Percentiles rank a stretch among this genome's conserved stretches.
Conservation (phyloP, 2,329 filamentous ascomycete genomes). For the Xylaria sp. region DNA sequence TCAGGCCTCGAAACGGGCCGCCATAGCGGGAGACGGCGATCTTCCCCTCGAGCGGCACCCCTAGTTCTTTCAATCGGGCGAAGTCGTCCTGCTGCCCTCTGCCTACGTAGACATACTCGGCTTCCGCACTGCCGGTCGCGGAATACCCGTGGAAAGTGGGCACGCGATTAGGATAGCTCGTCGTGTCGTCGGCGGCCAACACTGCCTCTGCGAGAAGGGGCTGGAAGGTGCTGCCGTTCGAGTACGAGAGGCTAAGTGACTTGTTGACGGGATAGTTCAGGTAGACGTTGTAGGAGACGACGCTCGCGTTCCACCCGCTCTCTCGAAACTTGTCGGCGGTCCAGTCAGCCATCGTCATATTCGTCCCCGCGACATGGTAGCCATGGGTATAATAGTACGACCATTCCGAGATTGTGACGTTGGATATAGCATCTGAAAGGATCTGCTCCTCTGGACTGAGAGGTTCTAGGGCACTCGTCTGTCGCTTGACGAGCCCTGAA, state of each 20-base stretch:
- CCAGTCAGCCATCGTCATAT: slow-evolving; percentile 49
- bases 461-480: slow-evolving; percentile 39
- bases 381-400: slow-evolving; percentile 52
- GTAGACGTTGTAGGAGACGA: slow-evolving; percentile 48
- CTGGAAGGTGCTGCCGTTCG: slow-evolving; percentile 64
- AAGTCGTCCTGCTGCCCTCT: slow-evolving; percentile 81
- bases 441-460: slow-evolving; percentile 45
- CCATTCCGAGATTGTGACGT: slow-evolving; percentile 48
- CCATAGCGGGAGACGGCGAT: slow-evolving; percentile 84
- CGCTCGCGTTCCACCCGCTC: slow-evolving; percentile 46
- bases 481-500: slow-evolving; percentile 35
- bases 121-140: slow-evolving; percentile 80
- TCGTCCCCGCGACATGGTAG: slow-evolving; percentile 48
- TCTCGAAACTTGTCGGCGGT: slow-evolving; percentile 48
- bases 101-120: slow-evolving; percentile 80
- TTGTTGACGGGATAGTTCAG: slow-evolving; percentile 66
- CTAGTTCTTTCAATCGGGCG: slow-evolving; percentile 74
- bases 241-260: slow-evolving; percentile 56
- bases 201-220: slow-evolving; percentile 79
- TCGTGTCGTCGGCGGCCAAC: slow-evolving; percentile 78
- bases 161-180: slow-evolving; percentile 72
- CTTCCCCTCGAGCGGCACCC: slow-evolving; percentile 77
- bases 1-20: slow-evolving; percentile 80
- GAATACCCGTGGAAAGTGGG: slow-evolving; percentile 89
- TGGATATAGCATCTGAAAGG: slow-evolving; percentile 47